phyloP scores from a whole-genome alignment of 1,284 basidiomycete species.

The Rhodofomes roseus region DNA sequence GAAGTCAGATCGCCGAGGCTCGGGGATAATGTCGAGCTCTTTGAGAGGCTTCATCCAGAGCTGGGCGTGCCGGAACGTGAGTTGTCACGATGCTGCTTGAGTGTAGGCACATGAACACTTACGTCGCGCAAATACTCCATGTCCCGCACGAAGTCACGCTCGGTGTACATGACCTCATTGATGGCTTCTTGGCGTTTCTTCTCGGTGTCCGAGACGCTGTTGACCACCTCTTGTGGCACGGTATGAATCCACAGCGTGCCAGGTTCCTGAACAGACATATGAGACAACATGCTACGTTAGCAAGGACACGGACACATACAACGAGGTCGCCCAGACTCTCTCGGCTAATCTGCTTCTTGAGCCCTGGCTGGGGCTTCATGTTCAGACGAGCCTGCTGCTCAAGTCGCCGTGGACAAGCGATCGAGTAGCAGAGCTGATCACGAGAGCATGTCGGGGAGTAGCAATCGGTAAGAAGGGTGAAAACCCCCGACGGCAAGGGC shows the following conservation, averaged over 20 bases:
- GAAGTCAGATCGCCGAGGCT: conserved; percentile 80
- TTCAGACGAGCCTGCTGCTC: conserved; percentile 93
- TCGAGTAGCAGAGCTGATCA: conserved; percentile 93
- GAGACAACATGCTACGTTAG: conserved; percentile 10
- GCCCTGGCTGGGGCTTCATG: conserved; percentile 89
- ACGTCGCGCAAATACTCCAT: conserved; percentile 98
- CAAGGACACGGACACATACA: conserved; percentile 38
- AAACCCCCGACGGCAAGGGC: conserved; percentile 91
- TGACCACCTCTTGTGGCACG: conserved; percentile 91
- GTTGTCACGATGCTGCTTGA: conserved; percentile 2
- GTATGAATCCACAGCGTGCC: conserved; percentile 97
- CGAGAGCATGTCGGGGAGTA: conserved; percentile 97
- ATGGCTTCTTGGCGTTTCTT: conserved; percentile 98
- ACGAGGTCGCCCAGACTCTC: conserved; percentile 83
- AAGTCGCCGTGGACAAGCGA: conserved; percentile 90
- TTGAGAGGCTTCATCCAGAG: conserved; percentile 89
- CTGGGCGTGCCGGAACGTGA: conserved; percentile 36
- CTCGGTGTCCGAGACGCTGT: conserved; percentile 89
- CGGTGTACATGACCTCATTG: conserved; percentile 99
- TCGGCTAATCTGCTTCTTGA: conserved; percentile 77
- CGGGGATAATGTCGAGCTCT: conserved; percentile 75
- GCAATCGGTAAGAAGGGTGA: conserved; percentile 95
- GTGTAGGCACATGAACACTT: conserved; percentile 26
- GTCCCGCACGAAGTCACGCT: conserved; percentile 95
- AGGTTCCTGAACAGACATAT: conserved; percentile 57